Percentiles rank a stretch among this genome's conserved stretches.
Conservation (phyloP, 805 yeast species). For the Zygoascus flipseniorum region DNA sequence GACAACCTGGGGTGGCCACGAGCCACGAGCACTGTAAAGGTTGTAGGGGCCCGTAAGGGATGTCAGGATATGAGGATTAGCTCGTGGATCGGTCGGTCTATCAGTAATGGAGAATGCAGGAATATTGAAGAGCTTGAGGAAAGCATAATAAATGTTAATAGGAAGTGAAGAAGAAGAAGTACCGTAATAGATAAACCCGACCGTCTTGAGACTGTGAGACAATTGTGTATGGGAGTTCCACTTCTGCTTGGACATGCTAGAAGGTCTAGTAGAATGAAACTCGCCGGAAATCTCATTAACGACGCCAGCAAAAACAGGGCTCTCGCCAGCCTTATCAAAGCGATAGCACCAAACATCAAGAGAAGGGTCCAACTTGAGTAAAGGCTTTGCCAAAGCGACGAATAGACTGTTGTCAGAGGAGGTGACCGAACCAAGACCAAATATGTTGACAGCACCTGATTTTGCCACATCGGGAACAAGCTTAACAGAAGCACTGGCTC, state of each 20-base stretch:
- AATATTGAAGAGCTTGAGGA: neutral
- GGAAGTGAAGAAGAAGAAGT: neutral
- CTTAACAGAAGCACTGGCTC: neutral
- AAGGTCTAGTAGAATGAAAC: neutral
- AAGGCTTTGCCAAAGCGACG: neutral
- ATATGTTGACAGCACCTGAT: neutral
- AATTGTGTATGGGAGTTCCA: neutral
- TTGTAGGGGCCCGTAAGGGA: neutral
- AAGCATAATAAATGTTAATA: neutral
- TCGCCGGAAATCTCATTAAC: neutral
- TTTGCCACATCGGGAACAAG: neutral
- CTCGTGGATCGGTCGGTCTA: neutral
- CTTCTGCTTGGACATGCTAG: neutral
- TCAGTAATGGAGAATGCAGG: constrained; percentile 1
- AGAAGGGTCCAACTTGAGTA: neutral
- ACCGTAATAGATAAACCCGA: neutral
- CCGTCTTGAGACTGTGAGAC: neutral
- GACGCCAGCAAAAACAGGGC: neutral
- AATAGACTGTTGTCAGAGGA: neutral
- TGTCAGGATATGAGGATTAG: neutral
- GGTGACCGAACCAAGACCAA: neutral
- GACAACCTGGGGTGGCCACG: neutral
- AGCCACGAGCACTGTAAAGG: neutral
- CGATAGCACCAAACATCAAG: neutral
- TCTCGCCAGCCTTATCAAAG: neutral